Evolutionary conservation across 768 basidiomycete species (phyloP).

Genomic region (Psilocybe cubensis): DNA sequence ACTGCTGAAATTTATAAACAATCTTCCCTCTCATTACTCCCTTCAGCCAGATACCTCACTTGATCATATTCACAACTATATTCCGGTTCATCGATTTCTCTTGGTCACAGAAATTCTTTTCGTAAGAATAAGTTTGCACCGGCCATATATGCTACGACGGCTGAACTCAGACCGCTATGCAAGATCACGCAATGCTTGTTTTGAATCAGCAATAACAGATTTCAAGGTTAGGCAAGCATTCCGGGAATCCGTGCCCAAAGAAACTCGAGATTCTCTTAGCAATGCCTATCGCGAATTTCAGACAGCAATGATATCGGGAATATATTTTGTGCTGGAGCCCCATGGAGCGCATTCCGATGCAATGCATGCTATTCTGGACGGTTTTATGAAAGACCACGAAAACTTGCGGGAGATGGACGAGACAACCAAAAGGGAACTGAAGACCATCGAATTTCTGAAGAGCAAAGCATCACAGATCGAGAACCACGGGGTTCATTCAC

Average conservation of each 20-base stretch:
- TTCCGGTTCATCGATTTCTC: conserved; percentile 87
- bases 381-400: conserved; percentile 72
- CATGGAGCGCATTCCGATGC: conserved; percentile 65
- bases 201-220: conserved; percentile 89
- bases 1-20: conserved; percentile 72
- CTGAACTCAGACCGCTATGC: conserved; percentile 80
- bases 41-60: conserved; percentile 77
- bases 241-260: conserved; percentile 60
- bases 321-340: conserved; percentile 82
- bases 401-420: conserved; percentile 75
- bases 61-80: conserved; percentile 64
- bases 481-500: conserved; percentile 32
- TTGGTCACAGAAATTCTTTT: conserved; percentile 90
- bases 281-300: conserved; percentile 89
- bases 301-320: conserved; percentile 87
- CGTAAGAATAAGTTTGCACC: conserved; percentile 81
- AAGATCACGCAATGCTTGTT: conserved; percentile 84
- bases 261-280: conserved; percentile 70
- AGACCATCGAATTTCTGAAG: conserved; percentile 84
- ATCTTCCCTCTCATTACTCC: conserved; percentile 80
- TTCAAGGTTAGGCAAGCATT: conserved; percentile 79
- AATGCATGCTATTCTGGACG: conserved; percentile 83
- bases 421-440: conserved; percentile 80
- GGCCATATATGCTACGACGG: conserved; percentile 85
- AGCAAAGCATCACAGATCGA: conserved; percentile 62